Conservation (phyloP, 495 filamentous ascomycete species). For the Apodospora peruviana region DNA sequence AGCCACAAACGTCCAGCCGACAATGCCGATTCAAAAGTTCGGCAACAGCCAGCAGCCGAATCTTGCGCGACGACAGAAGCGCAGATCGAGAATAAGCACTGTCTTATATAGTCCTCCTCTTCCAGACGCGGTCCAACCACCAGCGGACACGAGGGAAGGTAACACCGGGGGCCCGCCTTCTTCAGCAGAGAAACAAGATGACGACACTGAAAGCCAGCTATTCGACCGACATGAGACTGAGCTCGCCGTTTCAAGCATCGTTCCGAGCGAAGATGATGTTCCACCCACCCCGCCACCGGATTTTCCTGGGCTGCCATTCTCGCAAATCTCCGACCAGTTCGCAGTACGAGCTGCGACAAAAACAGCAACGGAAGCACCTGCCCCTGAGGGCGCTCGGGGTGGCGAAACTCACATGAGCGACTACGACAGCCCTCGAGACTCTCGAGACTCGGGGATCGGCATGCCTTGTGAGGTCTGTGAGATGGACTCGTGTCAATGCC, state of each 20-base stretch:
- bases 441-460: constrained; percentile 18
- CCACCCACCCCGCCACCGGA: neutral
- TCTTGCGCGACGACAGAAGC: neutral
- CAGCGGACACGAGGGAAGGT: neutral
- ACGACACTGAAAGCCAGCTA: too few species aligned
- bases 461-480: constrained; percentile 13
- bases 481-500: constrained; percentile 11
- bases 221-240: neutral
- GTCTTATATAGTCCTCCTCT: neutral
- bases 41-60: neutral
- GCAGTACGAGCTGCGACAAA: neutral
- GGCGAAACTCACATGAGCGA: neutral
- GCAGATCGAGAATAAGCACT: constrained; percentile 7
- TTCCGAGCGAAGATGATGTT: neutral
- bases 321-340: neutral
- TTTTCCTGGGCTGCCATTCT: neutral
- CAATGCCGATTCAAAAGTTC: neutral
- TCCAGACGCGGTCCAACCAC: neutral
- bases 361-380: neutral
- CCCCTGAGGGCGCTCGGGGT: neutral
- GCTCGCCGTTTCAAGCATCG: neutral
- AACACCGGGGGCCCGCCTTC: neutral
- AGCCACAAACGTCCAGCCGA: neutral
- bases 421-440: constrained; percentile 9
- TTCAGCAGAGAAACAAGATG: neutral